Evolutionary conservation across 257 asterid species (phyloP).

Genomic region (Plantago elongata): DNA sequence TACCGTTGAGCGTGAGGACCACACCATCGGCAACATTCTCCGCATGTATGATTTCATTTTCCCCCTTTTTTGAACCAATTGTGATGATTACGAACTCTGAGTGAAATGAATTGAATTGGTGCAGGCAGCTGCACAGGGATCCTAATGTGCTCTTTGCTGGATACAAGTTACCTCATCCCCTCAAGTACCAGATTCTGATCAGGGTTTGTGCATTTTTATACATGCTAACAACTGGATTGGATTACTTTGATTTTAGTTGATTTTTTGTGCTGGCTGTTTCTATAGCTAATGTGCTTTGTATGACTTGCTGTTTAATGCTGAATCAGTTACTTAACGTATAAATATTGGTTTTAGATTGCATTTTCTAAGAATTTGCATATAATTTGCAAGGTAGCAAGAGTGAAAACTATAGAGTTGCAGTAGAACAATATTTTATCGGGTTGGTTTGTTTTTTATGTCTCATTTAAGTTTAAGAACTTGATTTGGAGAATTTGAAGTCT

Average conservation of each 20-base stretch:
- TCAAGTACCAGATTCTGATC: conserved; percentile 77
- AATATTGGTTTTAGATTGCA: no score
- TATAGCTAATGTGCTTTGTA: no score
- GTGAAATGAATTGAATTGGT: not conserved
- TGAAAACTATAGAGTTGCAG: no score
- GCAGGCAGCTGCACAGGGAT: conserved; percentile 92
- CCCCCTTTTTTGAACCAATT: no score
- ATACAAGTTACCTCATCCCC: conserved; percentile 98
- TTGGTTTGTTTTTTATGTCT: no score
- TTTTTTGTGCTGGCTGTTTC: not conserved
- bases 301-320: no score
- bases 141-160: conserved; percentile 83
- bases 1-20: conserved; percentile 91
- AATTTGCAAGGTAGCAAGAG: no score
- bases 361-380: no score
- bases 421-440: no score
- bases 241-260: not conserved
- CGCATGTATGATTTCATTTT: conserved; percentile 60
- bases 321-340: no score
- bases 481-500: no score
- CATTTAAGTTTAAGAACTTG: no score
- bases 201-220: conserved; percentile 48
- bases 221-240: not conserved
- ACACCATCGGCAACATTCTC: conserved; percentile 84
- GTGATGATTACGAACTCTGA: not conserved